Base-by-base conservation (phyloP, 495 filamentous ascomycete species). In the Aspergillus incahuasiensis region DNA sequence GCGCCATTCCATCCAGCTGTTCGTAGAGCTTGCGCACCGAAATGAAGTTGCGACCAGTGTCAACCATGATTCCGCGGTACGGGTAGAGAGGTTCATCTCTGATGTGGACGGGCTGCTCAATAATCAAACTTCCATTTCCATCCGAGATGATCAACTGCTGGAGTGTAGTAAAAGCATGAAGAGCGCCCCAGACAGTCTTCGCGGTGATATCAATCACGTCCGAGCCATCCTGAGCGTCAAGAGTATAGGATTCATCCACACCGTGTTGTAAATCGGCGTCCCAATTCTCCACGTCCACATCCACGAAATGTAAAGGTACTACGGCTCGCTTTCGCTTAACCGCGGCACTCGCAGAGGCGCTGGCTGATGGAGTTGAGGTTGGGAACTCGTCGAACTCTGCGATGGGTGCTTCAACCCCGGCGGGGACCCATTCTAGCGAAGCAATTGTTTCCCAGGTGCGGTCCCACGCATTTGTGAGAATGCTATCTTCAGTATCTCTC, bases 81-180 rank as follows among this genome's bases (percentile, higher is more conserved):
- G 77, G 71, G 51, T 80, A 80, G 24, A 80, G 51, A 3, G 77
- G 77, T 1, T 66, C 64, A 61, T 80, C 77, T 42, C 70, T 24
- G 57, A 80, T 79, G 18, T 59, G 55, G 21, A 80, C 77, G 0
- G 76, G 73, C 56, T 80, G 74, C 61, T 80, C 77, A 38, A 80
- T 68, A 5, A 77, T 65, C 50, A 82, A 56, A 0, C 73, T 72
- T 11, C 74, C 74, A 11, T 69, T 53, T 13, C 72, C 71, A 20
- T 79, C 68, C 0, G 69, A 74, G 57, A 80, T 80, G 48, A 82
- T 67, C 13, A 82, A 56, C 58, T 82, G 79, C 54, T 77, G 75
- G 28, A 82, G 63, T 9, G 81, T 84, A n/a, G 79, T 82, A 56
- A 84, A 80, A 13, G 80, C 81, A 62, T 82, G 79, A 7, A 84